Evolutionary conservation across 2,329 filamentous ascomycete species (phyloP).

Genomic region (Periglandula ipomoeae): DNA sequence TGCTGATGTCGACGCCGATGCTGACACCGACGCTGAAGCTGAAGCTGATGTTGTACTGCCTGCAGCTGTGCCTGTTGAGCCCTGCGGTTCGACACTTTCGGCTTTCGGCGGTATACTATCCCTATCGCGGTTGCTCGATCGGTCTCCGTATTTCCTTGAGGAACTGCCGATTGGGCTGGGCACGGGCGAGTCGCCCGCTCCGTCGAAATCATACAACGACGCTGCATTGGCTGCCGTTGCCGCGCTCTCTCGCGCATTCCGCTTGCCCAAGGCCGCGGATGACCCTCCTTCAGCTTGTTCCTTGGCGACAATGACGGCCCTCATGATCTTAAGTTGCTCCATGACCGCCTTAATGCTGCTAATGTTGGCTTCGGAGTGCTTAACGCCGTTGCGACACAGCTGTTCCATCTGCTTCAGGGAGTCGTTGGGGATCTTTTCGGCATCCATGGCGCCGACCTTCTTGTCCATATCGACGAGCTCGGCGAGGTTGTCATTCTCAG

Average conservation of each 20-base stretch:
- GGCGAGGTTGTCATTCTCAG: slow-evolving; percentile 31
- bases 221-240: slow-evolving; percentile 16
- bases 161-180: slow-evolving; percentile 31
- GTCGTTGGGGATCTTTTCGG: slow-evolving; percentile 26
- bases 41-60: slow-evolving; percentile 2
- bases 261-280: slow-evolving; percentile 14
- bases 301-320: slow-evolving; percentile 34
- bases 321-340: slow-evolving; percentile 34
- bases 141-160: slow-evolving; percentile 26
- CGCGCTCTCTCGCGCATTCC: slow-evolving; percentile 14
- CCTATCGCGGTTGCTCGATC: slow-evolving; percentile 31
- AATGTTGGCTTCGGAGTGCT: slow-evolving; percentile 29
- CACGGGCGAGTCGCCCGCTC: slow-evolving; percentile 34
- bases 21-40: not conserved
- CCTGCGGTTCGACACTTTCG: slow-evolving; percentile 47
- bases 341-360: slow-evolving; percentile 26
- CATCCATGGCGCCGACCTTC: slow-evolving; percentile 28
- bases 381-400: slow-evolving; percentile 32
- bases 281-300: slow-evolving; percentile 27
- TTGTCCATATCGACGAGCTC: slow-evolving; percentile 32
- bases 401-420: slow-evolving; percentile 35
- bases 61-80: slow-evolving; percentile 15
- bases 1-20: slow-evolving; percentile 5
- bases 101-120: slow-evolving; percentile 47
- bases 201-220: slow-evolving; percentile 36